Conservation (phyloP, 2,329 filamentous ascomycete species). For the Westerdykella sp. region DNA sequence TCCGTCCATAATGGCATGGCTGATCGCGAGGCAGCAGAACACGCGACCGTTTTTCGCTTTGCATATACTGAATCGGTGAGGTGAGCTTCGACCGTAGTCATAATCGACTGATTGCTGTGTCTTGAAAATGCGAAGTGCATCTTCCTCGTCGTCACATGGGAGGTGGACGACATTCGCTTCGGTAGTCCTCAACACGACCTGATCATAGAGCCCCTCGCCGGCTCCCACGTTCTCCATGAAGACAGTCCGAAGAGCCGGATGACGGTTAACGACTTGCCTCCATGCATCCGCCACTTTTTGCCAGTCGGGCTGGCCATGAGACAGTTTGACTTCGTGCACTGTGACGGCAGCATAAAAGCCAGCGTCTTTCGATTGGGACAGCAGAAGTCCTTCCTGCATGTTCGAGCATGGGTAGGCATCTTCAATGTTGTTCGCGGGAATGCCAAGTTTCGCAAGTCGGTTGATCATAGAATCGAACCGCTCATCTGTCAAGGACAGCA, state of each 20-base stretch:
- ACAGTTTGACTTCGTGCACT: conserved; percentile 20
- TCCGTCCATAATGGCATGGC: conserved; percentile 33
- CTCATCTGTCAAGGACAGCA: conserved; percentile 42
- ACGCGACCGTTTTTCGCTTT: conserved; percentile 14
- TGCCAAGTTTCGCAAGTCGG: conserved; percentile 35
- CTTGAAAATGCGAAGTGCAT: conserved; percentile 17
- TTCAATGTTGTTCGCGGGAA: conserved; percentile 36
- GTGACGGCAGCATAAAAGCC: conserved; percentile 30
- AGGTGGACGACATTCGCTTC: conserved; percentile 21
- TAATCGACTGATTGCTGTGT: conserved; percentile 20
- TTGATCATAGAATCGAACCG: conserved; percentile 37
- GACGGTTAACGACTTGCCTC: conserved; percentile 23
- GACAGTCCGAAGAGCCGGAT: conserved; percentile 27
- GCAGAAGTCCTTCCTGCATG: conserved; percentile 29
- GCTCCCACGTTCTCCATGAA: conserved; percentile 27
- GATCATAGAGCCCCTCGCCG: conserved; percentile 28
- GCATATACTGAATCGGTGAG: conserved; percentile 31
- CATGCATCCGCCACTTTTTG: conserved; percentile 21
- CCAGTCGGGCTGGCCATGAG: conserved; percentile 8
- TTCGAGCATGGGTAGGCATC: conserved; percentile 33
- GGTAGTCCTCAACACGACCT: conserved; percentile 25
- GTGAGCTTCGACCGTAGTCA: conserved; percentile 18
- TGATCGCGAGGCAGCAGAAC: conserved; percentile 31
- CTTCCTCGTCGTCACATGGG: conserved; percentile 14
- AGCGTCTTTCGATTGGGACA: conserved; percentile 27